phyloP scores from a whole-genome alignment of 768 basidiomycete species.

The Boletus rubroflammeus region DNA sequence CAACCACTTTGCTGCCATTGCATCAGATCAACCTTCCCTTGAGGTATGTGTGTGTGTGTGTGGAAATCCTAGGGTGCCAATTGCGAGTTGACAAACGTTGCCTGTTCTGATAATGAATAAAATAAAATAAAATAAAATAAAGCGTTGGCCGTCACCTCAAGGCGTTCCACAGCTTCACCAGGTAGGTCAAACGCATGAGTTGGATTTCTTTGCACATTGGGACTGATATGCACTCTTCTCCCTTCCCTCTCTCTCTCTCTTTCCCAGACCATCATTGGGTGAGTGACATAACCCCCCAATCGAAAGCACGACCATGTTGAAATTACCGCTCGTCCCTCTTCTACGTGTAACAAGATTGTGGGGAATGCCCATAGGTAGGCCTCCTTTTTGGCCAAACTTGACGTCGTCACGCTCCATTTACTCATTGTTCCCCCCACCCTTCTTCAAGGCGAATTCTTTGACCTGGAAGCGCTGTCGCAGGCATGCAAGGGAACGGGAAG shows the following conservation, averaged over 20 bases:
- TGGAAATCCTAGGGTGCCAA: neutral
- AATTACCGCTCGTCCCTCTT: neutral
- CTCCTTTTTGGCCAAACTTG: neutral
- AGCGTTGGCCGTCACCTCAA: conserved; percentile 54
- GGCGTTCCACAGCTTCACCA: conserved; percentile 50
- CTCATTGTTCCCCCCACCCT: neutral
- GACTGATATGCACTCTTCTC: conserved; percentile 1
- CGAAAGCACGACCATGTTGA: neutral
- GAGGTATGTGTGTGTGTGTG: conserved; percentile 44
- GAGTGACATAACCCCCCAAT: conserved; percentile 18
- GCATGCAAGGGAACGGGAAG: conserved; percentile 53
- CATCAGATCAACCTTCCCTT: conserved; percentile 63
- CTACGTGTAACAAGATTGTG: conserved; percentile 42
- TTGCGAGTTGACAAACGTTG: neutral
- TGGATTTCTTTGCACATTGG: neutral
- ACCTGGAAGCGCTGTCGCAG: conserved; percentile 59
- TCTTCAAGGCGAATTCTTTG: conserved; percentile 61
- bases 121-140: neutral
- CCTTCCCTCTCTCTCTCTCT: no score
- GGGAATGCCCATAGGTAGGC: conserved; percentile 69
- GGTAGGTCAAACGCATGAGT: conserved; percentile 32
- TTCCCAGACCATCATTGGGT: conserved; percentile 58
- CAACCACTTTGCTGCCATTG: conserved; percentile 69
- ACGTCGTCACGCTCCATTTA: neutral
- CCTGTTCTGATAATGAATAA: neutral